A percentile compares a stretch with the other conserved stretches of the same genome.
phyloP scores from a whole-genome alignment of 805 yeast species.

The Candida methanosorbosa region DNA sequence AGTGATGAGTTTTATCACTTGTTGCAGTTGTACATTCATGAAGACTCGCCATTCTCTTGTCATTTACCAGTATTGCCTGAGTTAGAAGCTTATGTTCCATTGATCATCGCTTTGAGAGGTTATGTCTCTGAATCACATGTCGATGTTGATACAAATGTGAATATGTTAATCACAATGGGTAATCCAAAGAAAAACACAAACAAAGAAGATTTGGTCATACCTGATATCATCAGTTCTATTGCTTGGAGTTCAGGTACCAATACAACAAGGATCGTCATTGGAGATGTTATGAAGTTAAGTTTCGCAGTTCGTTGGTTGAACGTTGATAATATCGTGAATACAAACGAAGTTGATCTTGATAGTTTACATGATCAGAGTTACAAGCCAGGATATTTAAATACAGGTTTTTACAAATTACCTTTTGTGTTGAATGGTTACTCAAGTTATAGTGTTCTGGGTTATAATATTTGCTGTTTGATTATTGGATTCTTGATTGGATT shows the following conservation, averaged over 20 bases:
- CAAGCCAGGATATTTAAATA: background rate
- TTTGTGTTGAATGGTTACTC: background rate
- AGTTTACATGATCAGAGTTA: background rate
- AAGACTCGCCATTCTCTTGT: conserved; percentile 71
- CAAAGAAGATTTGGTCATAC: conserved; percentile 4
- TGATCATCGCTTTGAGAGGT: conserved; percentile 59
- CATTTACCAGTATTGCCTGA: conserved; percentile 42
- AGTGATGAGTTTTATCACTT: conserved; percentile 62
- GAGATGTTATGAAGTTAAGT: conserved; percentile 48
- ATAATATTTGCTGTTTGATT: background rate
- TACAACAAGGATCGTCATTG: conserved; percentile 55
- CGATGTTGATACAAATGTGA: conserved; percentile 53
- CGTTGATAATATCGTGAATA: conserved; percentile 2
- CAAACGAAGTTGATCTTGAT: background rate
- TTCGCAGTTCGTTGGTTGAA: conserved; percentile 60
- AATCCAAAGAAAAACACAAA: conserved; percentile 1
- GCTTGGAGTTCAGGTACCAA: conserved; percentile 57
- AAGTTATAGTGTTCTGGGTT: background rate
- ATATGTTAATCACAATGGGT: conserved; percentile 35
- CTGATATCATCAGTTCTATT: conserved; percentile 37
- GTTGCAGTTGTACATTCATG: conserved; percentile 68
- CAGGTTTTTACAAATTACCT: conserved; percentile 6
- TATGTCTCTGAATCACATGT: conserved; percentile 58
- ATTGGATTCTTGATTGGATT: background rate
- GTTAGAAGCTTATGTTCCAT: conserved; percentile 42